Percentiles rank a stretch among this genome's conserved stretches.
Evolutionary conservation across 2,329 filamentous ascomycete species (phyloP).

Genomic region (Aspergillus ochraceoroseus): DNA sequence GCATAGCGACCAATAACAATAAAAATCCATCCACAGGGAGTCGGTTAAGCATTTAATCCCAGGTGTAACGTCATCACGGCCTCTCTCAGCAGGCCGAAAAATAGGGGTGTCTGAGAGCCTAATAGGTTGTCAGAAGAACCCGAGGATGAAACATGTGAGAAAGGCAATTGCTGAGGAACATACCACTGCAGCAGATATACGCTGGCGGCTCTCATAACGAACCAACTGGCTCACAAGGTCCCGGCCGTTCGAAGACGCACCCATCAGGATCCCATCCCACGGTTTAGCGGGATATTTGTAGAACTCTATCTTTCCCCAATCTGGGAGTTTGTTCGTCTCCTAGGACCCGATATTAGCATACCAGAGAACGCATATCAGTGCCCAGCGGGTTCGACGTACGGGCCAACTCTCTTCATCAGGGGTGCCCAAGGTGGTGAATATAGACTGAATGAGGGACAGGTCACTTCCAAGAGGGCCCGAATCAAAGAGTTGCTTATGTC

Average conservation of each 20-base stretch:
- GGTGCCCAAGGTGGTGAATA: conserved; percentile 87
- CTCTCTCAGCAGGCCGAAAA: conserved; percentile 20
- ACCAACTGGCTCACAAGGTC: conserved; percentile 66
- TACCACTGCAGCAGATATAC: conserved; percentile 64
- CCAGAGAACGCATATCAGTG: neutral
- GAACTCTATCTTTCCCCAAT: conserved; percentile 85
- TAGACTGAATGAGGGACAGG: conserved; percentile 80
- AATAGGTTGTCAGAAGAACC: conserved; percentile 2
- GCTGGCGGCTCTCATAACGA: conserved; percentile 62
- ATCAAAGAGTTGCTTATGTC: conserved; percentile 67
- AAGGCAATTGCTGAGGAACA: conserved; percentile 9
- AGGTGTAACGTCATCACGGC: no score
- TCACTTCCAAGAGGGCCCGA: conserved; percentile 89
- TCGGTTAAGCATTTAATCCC: no score
- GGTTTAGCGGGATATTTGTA: conserved; percentile 61
- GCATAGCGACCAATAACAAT: no score
- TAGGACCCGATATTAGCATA: conserved; percentile 17
- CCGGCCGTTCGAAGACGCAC: conserved; percentile 54
- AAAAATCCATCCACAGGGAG: no score
- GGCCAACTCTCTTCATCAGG: conserved; percentile 79
- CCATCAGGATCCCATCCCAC: conserved; percentile 68
- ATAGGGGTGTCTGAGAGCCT: conserved; percentile 41
- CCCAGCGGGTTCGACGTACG: conserved; percentile 42
- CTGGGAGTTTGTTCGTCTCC: conserved; percentile 57
- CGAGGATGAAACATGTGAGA: neutral